Conservation (phyloP, 2,329 filamentous ascomycete genomes). For the Talaromyces funiculosus region DNA sequence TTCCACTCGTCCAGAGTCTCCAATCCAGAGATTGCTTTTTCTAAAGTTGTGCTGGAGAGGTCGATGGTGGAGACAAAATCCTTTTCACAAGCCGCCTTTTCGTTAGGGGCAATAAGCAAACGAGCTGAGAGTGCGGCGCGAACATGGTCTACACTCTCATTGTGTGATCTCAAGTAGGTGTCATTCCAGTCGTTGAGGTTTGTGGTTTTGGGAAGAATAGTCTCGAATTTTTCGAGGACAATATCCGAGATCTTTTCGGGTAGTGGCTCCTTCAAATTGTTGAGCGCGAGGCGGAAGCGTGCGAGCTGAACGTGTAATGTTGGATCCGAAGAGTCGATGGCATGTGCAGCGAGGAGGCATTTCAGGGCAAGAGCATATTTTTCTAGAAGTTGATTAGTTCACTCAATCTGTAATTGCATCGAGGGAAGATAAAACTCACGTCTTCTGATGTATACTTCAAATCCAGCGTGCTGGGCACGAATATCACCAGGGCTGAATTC, state of each 20-base stretch:
- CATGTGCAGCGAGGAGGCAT: conserved; percentile 69
- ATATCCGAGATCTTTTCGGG: conserved; percentile 62
- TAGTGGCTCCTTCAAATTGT: conserved; percentile 54
- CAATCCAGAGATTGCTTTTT: conserved; percentile 54
- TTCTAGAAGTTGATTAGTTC: conserved; percentile 47
- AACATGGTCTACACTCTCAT: conserved; percentile 56
- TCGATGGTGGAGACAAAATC: conserved; percentile 57
- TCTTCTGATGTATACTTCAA: conserved; percentile 80
- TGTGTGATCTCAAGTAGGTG: conserved; percentile 58
- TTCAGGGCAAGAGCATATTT: conserved; percentile 85
- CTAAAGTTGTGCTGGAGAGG: conserved; percentile 46
- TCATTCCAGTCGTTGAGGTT: conserved; percentile 62
- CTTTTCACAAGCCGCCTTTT: conserved; percentile 54
- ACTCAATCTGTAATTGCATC: background rate
- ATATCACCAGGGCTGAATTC: conserved; percentile 76
- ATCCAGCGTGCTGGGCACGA: conserved; percentile 76
- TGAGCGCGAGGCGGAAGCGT: conserved; percentile 61
- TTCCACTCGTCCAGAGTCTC: conserved; percentile 48
- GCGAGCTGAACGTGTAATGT: conserved; percentile 70
- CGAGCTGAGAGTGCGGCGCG: conserved; percentile 59
- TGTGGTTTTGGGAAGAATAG: conserved; percentile 50
- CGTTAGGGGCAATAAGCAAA: conserved; percentile 53
- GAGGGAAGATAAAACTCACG: conserved; percentile 53
- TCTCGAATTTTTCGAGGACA: conserved; percentile 62
- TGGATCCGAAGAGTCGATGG: conserved; percentile 63